phyloP scores from a whole-genome alignment of 2,329 filamentous ascomycete species.

The Alternaria postmessia region DNA sequence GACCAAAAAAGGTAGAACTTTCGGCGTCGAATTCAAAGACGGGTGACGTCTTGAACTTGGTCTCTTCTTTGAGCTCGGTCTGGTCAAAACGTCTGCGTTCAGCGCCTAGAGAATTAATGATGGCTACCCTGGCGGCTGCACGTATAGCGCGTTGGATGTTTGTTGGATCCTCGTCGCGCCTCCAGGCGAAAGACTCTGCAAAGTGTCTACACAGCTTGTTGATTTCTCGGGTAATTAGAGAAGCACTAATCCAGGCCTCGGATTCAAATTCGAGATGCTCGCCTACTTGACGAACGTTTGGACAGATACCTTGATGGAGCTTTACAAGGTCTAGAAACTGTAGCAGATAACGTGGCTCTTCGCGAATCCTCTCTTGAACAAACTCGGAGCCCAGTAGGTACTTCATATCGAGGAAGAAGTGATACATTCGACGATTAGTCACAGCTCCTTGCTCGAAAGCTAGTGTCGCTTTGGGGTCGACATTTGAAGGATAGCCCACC shows the following conservation, averaged over 20 bases:
- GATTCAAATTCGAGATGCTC: constrained; percentile 99
- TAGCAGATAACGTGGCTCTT: constrained; percentile 84
- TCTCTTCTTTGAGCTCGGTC: constrained; percentile 85
- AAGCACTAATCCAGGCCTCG: constrained; percentile 97
- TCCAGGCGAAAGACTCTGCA: constrained; percentile 81
- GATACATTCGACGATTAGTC: constrained; percentile 93
- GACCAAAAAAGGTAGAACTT: constrained; percentile 36
- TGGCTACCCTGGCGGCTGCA: constrained; percentile 80
- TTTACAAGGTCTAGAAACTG: constrained; percentile 97
- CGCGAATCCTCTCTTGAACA: constrained; percentile 84
- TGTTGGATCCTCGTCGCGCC: constrained; percentile 68
- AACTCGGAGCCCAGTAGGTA: constrained; percentile 89
- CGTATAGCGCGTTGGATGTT: constrained; percentile 76
- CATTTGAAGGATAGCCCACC: constrained; percentile 90
- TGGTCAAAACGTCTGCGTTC: constrained; percentile 86
- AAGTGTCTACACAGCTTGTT: constrained; percentile 91
- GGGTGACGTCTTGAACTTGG: constrained; percentile 78
- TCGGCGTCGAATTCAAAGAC: constrained; percentile 80
- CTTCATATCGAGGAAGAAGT: constrained; percentile 94
- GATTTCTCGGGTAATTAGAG: constrained; percentile 91
- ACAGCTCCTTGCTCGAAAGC: constrained; percentile 95
- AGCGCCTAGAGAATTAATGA: constrained; percentile 87
- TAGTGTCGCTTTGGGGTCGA: constrained; percentile 83
- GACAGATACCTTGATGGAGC: constrained; percentile 95
- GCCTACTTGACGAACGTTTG: constrained; percentile 87